Conservation (phyloP, 176 grass and related monocot genomes). For the Rhynchospora tenuis region DNA sequence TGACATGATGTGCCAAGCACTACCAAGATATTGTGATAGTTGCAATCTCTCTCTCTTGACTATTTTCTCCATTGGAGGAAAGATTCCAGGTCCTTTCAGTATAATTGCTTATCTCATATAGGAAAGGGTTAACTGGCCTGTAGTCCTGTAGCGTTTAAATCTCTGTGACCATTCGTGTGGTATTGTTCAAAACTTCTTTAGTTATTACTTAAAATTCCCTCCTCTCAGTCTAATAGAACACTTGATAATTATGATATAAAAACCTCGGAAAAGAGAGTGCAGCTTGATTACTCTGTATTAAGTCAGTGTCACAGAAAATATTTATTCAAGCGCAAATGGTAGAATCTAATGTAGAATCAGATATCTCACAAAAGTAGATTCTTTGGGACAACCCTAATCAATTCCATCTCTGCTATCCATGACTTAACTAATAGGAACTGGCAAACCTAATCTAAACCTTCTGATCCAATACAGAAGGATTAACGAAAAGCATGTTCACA, state of each 20-base stretch:
- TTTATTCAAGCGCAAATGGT: neutral
- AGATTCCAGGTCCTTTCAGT: neutral
- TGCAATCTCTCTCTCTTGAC: neutral
- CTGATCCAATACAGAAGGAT: too few species aligned
- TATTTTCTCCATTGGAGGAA: neutral
- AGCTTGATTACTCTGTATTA: neutral
- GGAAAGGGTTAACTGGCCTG: neutral
- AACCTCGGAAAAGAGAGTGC: neutral
- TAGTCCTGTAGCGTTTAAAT: neutral
- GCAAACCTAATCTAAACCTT: neutral
- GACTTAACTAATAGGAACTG: neutral
- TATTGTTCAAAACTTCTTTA: neutral
- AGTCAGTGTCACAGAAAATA: neutral
- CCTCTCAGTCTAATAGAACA: neutral
- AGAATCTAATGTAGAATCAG: slow-evolving; percentile 26
- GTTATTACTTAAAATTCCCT: neutral
- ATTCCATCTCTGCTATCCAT: neutral
- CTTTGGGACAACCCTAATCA: neutral
- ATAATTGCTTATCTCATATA: neutral
- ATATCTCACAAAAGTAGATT: slow-evolving; percentile 19
- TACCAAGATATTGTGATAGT: neutral
- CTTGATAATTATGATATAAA: neutral
- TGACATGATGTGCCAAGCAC: slow-evolving; percentile 3
- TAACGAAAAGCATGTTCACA: neutral
- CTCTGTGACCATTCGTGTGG: neutral